Percentiles rank a stretch among this genome's conserved stretches.
phyloP scores from a whole-genome alignment of 768 basidiomycete species.

The Myochromella boudieri region DNA sequence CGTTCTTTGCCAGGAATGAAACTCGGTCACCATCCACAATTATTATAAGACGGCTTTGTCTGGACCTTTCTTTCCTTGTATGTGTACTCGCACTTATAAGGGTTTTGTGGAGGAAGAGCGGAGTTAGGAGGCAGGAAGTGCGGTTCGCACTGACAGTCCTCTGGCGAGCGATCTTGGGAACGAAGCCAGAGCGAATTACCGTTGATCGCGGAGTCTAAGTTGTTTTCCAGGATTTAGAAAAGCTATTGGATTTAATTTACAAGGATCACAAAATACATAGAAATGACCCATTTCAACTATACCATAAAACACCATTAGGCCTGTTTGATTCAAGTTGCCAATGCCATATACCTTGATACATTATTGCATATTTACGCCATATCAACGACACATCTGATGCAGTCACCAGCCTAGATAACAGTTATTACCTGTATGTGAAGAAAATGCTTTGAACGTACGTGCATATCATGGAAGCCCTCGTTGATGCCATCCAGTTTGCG shows the following conservation, averaged over 20 bases:
- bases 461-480: constrained; percentile 93
- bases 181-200: constrained; percentile 41
- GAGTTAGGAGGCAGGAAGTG: constrained; percentile 69
- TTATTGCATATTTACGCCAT: constrained; percentile 45
- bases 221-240: constrained; percentile 1
- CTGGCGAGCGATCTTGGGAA: constrained; percentile 71
- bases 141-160: constrained; percentile 60
- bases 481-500: constrained; percentile 75
- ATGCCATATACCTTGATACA: background rate
- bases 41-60: constrained; percentile 69
- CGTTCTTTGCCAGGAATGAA: constrained; percentile 61
- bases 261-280: constrained; percentile 9
- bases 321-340: background rate
- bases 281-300: constrained; percentile 4
- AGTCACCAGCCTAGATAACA: constrained; percentile 64
- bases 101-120: constrained; percentile 65
- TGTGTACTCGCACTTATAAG: constrained; percentile 60
- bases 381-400: constrained; percentile 94
- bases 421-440: background rate
- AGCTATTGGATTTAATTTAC: constrained; percentile 4
- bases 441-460: constrained; percentile 55
- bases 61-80: constrained; percentile 77
- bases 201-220: constrained; percentile 49
- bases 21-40: constrained; percentile 64
- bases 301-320: constrained; percentile 12